Conservation (phyloP, 495 filamentous ascomycete species). For the Penicillium desertorum region DNA sequence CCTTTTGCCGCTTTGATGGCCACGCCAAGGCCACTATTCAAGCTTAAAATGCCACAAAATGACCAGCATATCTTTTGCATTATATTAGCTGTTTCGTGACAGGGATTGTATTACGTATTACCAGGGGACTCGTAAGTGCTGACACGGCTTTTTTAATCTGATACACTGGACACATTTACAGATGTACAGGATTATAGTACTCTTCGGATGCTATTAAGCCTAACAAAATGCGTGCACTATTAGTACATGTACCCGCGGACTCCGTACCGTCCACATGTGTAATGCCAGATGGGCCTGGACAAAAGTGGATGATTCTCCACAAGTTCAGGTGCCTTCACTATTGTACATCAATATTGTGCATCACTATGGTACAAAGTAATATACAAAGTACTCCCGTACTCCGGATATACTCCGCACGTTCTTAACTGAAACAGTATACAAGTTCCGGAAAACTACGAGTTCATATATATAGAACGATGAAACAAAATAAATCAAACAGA, state of each 20-base stretch:
- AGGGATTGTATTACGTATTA: constrained; percentile 11
- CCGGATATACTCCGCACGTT: neutral
- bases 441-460: neutral
- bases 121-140: constrained; percentile 5
- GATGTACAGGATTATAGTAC: too few relatives aligned
- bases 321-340: constrained; percentile 1
- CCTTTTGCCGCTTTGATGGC: neutral
- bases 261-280: too few relatives aligned
- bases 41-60: constrained; percentile 18
- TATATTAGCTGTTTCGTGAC: constrained; percentile 1
- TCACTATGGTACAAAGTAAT: too few relatives aligned
- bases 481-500: neutral
- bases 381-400: neutral
- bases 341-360: neutral
- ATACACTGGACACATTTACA: neutral
- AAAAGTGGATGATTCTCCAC: constrained; percentile 8
- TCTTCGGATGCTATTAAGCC: too few relatives aligned
- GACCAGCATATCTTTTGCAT: neutral
- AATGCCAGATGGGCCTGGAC: neutral
- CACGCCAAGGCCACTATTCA: constrained; percentile 21
- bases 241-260: too few relatives aligned
- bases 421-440: constrained; percentile 4
- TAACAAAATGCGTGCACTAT: neutral
- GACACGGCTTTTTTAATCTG: neutral
- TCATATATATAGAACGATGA: constrained; percentile 26